Evolutionary conservation across 495 filamentous ascomycete genomes (phyloP), one percentile per base, ranked within the genome.

Genomic region (Physcia stellaris): DNA sequence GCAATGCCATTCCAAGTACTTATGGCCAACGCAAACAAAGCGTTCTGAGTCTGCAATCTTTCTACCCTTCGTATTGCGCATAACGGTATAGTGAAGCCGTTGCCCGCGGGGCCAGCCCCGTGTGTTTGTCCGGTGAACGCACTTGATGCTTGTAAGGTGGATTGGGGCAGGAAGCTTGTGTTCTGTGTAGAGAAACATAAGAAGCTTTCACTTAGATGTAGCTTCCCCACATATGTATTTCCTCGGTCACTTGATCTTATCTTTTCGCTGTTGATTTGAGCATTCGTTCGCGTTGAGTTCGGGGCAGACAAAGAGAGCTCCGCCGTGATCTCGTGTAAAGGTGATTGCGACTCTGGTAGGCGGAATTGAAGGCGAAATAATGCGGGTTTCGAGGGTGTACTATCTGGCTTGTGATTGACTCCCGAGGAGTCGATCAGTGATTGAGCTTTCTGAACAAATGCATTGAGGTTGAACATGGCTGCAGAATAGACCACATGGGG

Each of bases 281-380:
- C 21, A 35, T 50, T 51, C 19, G 54, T 48, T n/a, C 63, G 53
- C 1, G 61, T 53, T 9, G 59, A 55, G 20, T 70, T 69, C 18
- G 79, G 71, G 10, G 66, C 43, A 3, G 83, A 75, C 20, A 96
- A 78, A 39, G 86, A 85, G 20, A 98, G 71, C 60, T 98, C 88
- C 48, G 92, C 86, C 38, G 83, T 85, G 60, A 98, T 94, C 61
- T 98, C 90, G 56, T 92, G 85, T 23, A 94, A 67, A 11, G 90
- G 92, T 33, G 74, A 83, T 54, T 98, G 88, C 7, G 81, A 78
- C 49, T 86, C 82, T 6, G 90, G 90, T 4, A 98, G 78, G 42
- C 88, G 83, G 62, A 96, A 98, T 57, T 98, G 92, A 55, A 82
- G 77, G 63, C 90, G 86, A 65, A 96, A 98, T 35, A 95, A 72